Evolutionary conservation across 2,329 filamentous ascomycete species (phyloP).

Genomic region (Zalaria obscura): DNA sequence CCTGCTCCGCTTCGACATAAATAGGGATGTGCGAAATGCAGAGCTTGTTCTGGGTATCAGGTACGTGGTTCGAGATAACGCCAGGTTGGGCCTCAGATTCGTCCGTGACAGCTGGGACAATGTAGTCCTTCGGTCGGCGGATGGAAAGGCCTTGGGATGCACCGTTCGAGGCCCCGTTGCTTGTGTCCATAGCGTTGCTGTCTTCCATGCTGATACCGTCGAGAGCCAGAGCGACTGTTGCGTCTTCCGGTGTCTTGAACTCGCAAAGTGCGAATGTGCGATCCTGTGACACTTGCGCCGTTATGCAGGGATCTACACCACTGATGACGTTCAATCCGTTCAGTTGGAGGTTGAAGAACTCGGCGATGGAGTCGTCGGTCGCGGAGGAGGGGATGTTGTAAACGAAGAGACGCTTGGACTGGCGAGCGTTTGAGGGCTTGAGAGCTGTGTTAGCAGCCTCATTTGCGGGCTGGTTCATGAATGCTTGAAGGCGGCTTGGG

Average conservation of each 20-base stretch:
- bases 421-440: conserved; percentile 83
- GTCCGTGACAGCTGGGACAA: conserved; percentile 68
- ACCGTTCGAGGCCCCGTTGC: conserved; percentile 39
- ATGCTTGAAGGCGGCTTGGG: conserved; percentile 80
- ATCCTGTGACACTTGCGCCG: conserved; percentile 69
- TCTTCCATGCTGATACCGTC: conserved; percentile 83
- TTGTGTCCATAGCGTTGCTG: conserved; percentile 39
- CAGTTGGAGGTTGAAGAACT: conserved; percentile 92
- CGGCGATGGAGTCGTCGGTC: conserved; percentile 62
- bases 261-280: conserved; percentile 73
- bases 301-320: conserved; percentile 68
- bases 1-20: conserved; percentile 82
- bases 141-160: conserved; percentile 52
- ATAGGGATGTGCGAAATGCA: conserved; percentile 78
- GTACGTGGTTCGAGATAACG: conserved; percentile 64
- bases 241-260: conserved; percentile 75
- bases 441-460: conserved; percentile 61
- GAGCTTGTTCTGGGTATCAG: conserved; percentile 91
- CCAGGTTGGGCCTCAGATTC: conserved; percentile 62
- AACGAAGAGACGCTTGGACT: conserved; percentile 82
- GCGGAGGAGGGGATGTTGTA: conserved; percentile 62
- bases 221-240: conserved; percentile 79
- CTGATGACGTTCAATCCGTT: conserved; percentile 92
- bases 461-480: conserved; percentile 79
- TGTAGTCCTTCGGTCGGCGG: conserved; percentile 88